A percentile compares a stretch with the other conserved stretches of the same genome.
These are phyloP conservation scores for Trichoderma sp. DNA, from an alignment of 2,329 filamentous ascomycete species.

Conservation along the genomic window DNA sequence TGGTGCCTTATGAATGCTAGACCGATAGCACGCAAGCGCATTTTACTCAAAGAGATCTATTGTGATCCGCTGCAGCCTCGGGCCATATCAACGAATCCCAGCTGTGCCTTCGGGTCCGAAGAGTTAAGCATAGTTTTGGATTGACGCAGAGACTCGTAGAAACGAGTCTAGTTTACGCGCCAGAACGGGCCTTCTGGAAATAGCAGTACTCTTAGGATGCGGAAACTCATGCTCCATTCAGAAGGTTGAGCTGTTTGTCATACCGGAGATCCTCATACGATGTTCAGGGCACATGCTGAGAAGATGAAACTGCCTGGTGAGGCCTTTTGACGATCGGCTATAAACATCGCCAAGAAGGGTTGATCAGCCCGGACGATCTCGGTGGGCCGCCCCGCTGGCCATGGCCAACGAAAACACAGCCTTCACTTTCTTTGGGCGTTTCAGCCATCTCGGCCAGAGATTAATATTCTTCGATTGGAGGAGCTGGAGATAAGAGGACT, in stretches of 20 bases:
- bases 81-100: not conserved
- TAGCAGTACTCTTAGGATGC: not conserved
- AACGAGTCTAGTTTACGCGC: not conserved
- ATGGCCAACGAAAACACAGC: not conserved
- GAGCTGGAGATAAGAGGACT: not conserved
- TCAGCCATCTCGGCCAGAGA: not conserved
- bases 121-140: not conserved
- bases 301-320: slow-evolving; percentile 3
- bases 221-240: not conserved
- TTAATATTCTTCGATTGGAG: not conserved
- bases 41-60: slow-evolving; percentile 11
- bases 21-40: not conserved
- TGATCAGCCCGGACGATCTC: slow-evolving; percentile 19
- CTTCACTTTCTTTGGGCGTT: not conserved
- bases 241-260: not conserved
- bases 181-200: not conserved
- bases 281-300: slow-evolving; percentile 10
- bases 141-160: not conserved
- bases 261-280: slow-evolving; percentile 9
- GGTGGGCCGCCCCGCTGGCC: not conserved
- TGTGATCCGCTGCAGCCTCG: not conserved
- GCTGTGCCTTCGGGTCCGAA: not conserved
- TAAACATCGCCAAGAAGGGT: slow-evolving; percentile 9
- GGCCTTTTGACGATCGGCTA: slow-evolving; percentile 21
- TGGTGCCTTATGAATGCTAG: not conserved